These are phyloP conservation scores for Anisodus tanguticus DNA, from an alignment of 257 asterid species.

Conservation along the genomic window DNA sequence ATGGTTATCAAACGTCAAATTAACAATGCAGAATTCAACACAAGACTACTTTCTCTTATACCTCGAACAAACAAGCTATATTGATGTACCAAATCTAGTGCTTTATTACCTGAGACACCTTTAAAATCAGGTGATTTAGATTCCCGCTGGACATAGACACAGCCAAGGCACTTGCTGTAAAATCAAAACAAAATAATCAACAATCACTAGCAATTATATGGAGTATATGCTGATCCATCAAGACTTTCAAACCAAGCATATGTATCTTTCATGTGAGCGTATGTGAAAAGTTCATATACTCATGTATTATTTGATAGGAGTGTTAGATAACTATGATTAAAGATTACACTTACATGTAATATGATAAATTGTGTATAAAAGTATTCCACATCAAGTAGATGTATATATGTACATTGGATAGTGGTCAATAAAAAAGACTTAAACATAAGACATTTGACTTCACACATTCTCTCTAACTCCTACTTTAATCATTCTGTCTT, in stretches of 20 bases:
- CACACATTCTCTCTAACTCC: neutral
- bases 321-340: neutral
- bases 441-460: neutral
- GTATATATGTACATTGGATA: neutral
- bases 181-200: constrained; percentile 23
- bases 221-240: constrained; percentile 17
- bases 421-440: neutral
- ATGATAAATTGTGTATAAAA: neutral
- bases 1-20: neutral
- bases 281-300: constrained; percentile 14
- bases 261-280: neutral
- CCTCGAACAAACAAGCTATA: constrained; percentile 8
- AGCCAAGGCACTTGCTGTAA: constrained; percentile 96
- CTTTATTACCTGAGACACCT: constrained; percentile 86
- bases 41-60: constrained; percentile 17
- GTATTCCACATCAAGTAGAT: neutral
- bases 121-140: constrained; percentile 75
- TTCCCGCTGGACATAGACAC: constrained; percentile 95
- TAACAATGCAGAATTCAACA: neutral
- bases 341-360: neutral
- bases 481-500: neutral
- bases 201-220: constrained; percentile 25
- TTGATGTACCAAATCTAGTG: constrained; percentile 12
- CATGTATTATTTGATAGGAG: neutral
- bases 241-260: constrained; percentile 13